Evolutionary conservation across 2,329 filamentous ascomycete genomes (phyloP), one percentile per base, ranked within the genome.

Genomic region (Colletotrichum falcatum): DNA sequence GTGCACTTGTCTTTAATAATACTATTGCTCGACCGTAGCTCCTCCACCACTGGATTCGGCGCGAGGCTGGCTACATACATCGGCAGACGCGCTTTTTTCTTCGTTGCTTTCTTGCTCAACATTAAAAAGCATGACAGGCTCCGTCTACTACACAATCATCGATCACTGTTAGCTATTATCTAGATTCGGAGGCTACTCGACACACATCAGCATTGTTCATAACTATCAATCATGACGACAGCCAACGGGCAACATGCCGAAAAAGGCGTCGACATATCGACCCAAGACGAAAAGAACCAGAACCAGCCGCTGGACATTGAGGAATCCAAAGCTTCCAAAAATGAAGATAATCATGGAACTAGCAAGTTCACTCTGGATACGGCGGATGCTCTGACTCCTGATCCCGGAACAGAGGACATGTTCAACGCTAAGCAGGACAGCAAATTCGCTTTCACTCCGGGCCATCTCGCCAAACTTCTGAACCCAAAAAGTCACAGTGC

Each of bases 401-500:
- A 95, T 76, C 91, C 90, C 1, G 91, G 91, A 8, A 91, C 89
- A 1, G 92, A 94, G 79, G 86, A 83, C 23, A 90, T 93, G 73
- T 95, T 93, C 75, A 76, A 88, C 53, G 87, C 91, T 20, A 84
- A 89, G 56, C 33, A 54, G 5, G 83, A 91, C 75, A 94, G 92
- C 78, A 89, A 86, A 54, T 94, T 94, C 75, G 92, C 91, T 11
- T 94, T 91, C 75, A 88, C 90, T 0, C 91, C 91, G 14, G 93
- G 92, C 30, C 92, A 93, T 74, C 81, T 94, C 75, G 90, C 89
- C 72, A 95, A 95, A 81, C 82, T 96, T 8, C 84, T 94, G 61
- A 95, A 95, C 73, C 93, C 93, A 0, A 96, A 96, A 81, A 94
- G 87, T 75, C 83, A 93, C 71, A 84, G 88, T 33, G 93, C 92